Base-by-base conservation (phyloP, 2,329 filamentous ascomycete genomes). In the Lecanosticta acicola region DNA sequence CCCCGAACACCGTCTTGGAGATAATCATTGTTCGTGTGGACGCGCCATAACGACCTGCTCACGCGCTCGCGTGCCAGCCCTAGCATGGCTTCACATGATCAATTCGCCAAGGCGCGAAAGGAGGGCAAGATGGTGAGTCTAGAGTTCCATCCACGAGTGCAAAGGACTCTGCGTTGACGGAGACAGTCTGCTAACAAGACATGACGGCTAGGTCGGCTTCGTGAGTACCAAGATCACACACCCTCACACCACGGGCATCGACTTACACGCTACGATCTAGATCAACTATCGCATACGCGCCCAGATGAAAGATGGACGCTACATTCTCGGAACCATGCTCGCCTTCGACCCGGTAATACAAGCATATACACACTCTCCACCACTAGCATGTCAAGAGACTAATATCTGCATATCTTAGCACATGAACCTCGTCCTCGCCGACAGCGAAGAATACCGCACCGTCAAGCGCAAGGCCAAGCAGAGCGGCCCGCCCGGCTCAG, bases 261-360 rank as follows among this genome's bases (percentile, higher is more conserved):
- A 51, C 57, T 59, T 50, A 61, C 50, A 48, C 9, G 5, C 34
- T 24, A 18, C 19, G 36, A 17, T n/a, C n/a, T 55, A 97, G 93
- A 94, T 98, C 79, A 97, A 98, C 76, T 97, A 94, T 78, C 88
- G 91, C 71, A 97, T 98, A 90, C 85, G 91, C 67, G 85, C 96
- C 56, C 97, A 90, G 46, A 79, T 98, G 68, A 88, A 87, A 65
- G 93, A 98, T 73, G 88, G 88, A 56, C 84, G 93, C 64, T 88
- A 96, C 70, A 94, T 98, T 83, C 90, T 89, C 33, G 93, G 90
- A 52, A 89, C 97, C 70, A 95, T 98, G 87, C 80, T 98, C 59
- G 93, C 93, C 44, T 98, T 97, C 64, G 93, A 98, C 71, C 97
- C 97, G 81, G 88, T 91, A 71, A 45, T 56, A 39, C 41, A 9